Percentiles rank a stretch among this genome's conserved stretches.
These are phyloP conservation scores for Solanum hybrid DNA, from an alignment of 305 asterid species.

Conservation along the genomic window DNA sequence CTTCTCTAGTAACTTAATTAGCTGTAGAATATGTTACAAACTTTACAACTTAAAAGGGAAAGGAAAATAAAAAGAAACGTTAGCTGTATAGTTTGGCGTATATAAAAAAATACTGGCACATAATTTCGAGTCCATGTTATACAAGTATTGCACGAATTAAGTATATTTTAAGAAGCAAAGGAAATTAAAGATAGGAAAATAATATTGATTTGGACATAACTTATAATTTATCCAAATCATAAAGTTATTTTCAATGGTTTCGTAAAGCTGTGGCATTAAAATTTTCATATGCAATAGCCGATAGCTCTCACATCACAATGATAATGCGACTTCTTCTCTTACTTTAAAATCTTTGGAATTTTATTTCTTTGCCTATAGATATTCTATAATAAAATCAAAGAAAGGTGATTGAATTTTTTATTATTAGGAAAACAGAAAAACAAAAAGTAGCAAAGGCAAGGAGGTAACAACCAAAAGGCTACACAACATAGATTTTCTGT, in stretches of 20 bases:
- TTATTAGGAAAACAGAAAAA: neutral
- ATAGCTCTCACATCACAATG: neutral
- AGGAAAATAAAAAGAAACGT: neutral
- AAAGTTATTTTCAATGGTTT: neutral
- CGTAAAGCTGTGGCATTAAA: neutral
- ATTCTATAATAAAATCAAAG: no score
- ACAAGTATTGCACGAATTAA: neutral
- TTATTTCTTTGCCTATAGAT: neutral
- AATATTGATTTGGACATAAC: neutral
- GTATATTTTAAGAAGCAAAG: neutral
- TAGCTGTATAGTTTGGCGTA: neutral
- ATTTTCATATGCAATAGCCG: neutral
- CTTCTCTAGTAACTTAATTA: neutral
- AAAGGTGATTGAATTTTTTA: neutral
- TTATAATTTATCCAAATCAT: neutral
- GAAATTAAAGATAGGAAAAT: neutral
- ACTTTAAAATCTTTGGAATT: neutral
- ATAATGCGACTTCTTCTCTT: neutral
- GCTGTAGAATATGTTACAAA: neutral
- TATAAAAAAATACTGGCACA: neutral
- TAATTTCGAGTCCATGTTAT: neutral
- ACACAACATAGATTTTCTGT: neutral
- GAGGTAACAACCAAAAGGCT: neutral
- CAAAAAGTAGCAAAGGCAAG: neutral
- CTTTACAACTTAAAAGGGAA: neutral